phyloP scores from a whole-genome alignment of 106 monocot genomes.

The Phalaenopsis equestris region DNA sequence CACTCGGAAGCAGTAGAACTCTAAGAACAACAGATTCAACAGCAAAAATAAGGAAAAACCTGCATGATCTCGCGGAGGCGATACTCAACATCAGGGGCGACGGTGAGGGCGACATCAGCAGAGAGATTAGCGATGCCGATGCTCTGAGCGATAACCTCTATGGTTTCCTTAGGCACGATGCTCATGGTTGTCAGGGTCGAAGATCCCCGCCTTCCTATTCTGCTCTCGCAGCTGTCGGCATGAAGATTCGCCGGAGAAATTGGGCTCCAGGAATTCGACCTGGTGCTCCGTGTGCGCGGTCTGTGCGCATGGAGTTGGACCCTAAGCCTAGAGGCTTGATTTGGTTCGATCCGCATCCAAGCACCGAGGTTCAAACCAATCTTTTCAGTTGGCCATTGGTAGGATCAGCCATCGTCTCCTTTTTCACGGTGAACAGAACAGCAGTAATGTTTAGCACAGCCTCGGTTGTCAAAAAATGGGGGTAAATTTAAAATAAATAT shows the following conservation, averaged over 20 bases:
- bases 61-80: slow-evolving; percentile 98
- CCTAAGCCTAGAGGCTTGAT: background rate
- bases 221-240: background rate
- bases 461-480: too few relatives aligned
- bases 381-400: background rate
- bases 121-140: slow-evolving; percentile 79
- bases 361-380: background rate
- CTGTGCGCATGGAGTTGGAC: background rate
- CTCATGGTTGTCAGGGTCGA: slow-evolving; percentile 39
- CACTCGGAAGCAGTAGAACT: background rate
- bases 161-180: slow-evolving; percentile 94
- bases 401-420: background rate
- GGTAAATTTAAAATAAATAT: too few relatives aligned
- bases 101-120: slow-evolving; percentile 68
- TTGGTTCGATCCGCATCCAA: background rate
- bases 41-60: slow-evolving; percentile 19
- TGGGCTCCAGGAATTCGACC: slow-evolving; percentile 8
- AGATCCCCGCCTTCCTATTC: background rate
- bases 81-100: slow-evolving; percentile 97
- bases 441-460: background rate
- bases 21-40: background rate
- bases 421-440: background rate
- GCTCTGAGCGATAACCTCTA: slow-evolving; percentile 94
- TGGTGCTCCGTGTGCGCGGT: background rate
- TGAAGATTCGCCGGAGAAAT: background rate